Conservation (phyloP, 148 eudicot genomes). For the Polygonum aviculare region DNA sequence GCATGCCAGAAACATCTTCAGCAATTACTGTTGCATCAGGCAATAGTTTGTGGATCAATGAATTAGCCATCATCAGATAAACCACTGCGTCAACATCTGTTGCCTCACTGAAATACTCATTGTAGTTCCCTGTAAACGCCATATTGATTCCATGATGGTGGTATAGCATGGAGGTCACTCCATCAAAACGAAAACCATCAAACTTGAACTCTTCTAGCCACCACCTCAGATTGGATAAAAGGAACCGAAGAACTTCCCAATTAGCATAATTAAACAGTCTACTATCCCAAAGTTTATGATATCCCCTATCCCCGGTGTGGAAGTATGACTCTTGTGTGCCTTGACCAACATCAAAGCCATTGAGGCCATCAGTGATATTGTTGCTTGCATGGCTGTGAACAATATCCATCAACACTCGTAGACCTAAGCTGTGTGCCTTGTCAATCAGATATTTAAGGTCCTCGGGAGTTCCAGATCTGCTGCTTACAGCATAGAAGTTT, state of each 20-base stretch:
- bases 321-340: slow-evolving; percentile 84
- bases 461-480: slow-evolving; percentile 89
- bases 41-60: slow-evolving; percentile 47
- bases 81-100: slow-evolving; percentile 94
- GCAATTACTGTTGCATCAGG: slow-evolving; percentile 88
- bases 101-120: slow-evolving; percentile 80
- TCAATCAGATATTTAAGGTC: slow-evolving; percentile 92
- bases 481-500: slow-evolving; percentile 93
- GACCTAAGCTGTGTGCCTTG: slow-evolving; percentile 91
- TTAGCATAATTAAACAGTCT: slow-evolving; percentile 83
- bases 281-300: slow-evolving; percentile 91
- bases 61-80: slow-evolving; percentile 85
- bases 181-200: slow-evolving; percentile 97
- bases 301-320: slow-evolving; percentile 80
- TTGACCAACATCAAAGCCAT: slow-evolving; percentile 96
- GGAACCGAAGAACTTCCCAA: slow-evolving; percentile 98
- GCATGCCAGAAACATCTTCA: slow-evolving; percentile 99
- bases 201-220: slow-evolving; percentile 88
- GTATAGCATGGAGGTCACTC: slow-evolving; percentile 93
- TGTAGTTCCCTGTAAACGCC: slow-evolving; percentile 67
- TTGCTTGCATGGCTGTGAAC: slow-evolving; percentile 96
- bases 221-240: slow-evolving; percentile 88
- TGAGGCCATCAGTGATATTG: slow-evolving; percentile 84
- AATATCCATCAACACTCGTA: slow-evolving; percentile 85
- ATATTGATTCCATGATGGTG: slow-evolving; percentile 87